Percentiles rank a stretch among this genome's conserved stretches.
These are phyloP conservation scores for Aspergillus quadrilineatus DNA, from an alignment of 2,329 filamentous ascomycete species.

Conservation along the genomic window DNA sequence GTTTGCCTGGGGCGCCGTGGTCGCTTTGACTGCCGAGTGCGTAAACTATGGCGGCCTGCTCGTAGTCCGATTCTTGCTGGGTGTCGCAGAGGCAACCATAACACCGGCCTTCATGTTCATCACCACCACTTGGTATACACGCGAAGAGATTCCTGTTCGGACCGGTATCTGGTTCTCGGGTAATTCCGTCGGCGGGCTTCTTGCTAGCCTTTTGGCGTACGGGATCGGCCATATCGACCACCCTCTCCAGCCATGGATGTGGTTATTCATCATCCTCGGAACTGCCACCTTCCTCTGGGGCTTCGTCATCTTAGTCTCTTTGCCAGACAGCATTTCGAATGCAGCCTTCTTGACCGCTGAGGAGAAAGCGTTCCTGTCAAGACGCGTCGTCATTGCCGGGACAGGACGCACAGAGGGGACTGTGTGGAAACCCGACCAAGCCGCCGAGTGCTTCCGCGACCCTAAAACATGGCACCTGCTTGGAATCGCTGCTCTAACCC, in stretches of 20 bases:
- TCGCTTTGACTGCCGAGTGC: constrained; percentile 50
- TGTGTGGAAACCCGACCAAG: constrained; percentile 53
- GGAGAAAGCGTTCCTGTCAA: constrained; percentile 47
- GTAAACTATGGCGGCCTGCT: constrained; percentile 52
- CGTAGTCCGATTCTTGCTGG: constrained; percentile 54
- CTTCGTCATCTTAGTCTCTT: constrained; percentile 48
- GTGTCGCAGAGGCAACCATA: constrained; percentile 56
- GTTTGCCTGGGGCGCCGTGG: constrained; percentile 51
- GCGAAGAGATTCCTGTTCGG: constrained; percentile 56
- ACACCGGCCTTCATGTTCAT: constrained; percentile 58
- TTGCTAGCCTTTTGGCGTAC: constrained; percentile 45
- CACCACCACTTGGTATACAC: constrained; percentile 57
- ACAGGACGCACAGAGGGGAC: constrained; percentile 28
- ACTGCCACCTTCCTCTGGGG: constrained; percentile 53
- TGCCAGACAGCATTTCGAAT: constrained; percentile 56
- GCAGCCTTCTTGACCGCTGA: constrained; percentile 52
- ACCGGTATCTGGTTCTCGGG: constrained; percentile 56
- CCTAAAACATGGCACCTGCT: neutral
- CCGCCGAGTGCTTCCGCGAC: constrained; percentile 22
- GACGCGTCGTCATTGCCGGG: constrained; percentile 15
- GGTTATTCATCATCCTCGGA: constrained; percentile 60
- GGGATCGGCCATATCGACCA: constrained; percentile 56
- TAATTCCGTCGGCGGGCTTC: constrained; percentile 20
- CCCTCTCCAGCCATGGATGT: constrained; percentile 53
- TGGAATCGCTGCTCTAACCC: constrained; percentile 44